Evolutionary conservation across 208 protist genomes (phyloP).

Genomic region (Acanthamoeba healyi): DNA sequence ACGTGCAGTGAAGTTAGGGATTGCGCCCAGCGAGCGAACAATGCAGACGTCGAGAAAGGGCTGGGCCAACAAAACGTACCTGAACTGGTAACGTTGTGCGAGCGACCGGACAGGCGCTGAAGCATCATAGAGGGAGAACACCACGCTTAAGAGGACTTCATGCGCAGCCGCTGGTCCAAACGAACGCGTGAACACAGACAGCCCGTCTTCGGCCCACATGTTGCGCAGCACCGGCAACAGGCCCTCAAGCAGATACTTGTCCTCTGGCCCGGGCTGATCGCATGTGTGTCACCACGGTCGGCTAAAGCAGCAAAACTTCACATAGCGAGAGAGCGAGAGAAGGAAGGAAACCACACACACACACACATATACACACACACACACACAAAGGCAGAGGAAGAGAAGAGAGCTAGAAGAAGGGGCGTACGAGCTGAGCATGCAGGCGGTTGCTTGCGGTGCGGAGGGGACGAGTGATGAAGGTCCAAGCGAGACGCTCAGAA

Average conservation of each 20-base stretch:
- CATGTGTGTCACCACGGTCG: neutral
- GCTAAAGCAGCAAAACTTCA: no score
- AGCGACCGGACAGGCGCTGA: neutral
- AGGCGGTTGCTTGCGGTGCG: neutral
- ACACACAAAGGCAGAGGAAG: neutral
- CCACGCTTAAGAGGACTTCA: neutral
- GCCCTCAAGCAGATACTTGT: neutral
- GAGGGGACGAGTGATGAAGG: conserved; percentile 2
- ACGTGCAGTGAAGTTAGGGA: neutral
- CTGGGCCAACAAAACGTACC: no score
- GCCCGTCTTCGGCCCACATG: neutral
- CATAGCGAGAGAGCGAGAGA: no score
- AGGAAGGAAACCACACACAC: no score
- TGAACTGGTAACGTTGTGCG: neutral
- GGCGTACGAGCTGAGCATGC: conserved; percentile 9
- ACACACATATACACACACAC: no score
- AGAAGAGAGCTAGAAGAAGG: no score
- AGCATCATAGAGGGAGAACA: neutral
- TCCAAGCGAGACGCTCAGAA: neutral
- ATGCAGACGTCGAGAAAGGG: no score
- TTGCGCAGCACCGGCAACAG: neutral
- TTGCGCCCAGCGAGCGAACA: neutral
- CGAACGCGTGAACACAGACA: neutral
- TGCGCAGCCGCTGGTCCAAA: neutral
- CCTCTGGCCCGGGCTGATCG: neutral